Evolutionary conservation across 371 early-diverging fungal genomes (phyloP).

Genomic region (Entomophthora muscae): DNA sequence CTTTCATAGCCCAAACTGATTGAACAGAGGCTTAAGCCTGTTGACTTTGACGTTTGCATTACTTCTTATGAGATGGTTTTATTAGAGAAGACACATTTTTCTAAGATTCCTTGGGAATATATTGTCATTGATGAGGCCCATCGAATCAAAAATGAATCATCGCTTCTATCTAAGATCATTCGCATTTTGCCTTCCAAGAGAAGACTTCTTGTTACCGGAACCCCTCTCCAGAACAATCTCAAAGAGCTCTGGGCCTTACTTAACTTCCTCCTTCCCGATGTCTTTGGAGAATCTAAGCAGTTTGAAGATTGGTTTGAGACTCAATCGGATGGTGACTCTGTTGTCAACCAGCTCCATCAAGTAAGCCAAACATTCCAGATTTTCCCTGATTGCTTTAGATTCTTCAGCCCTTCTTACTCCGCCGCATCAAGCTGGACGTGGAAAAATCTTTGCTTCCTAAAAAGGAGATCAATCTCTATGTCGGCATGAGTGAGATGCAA

Average conservation of each 20-base stretch:
- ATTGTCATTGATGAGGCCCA: conserved; percentile 99
- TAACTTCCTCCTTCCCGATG: conserved; percentile 94
- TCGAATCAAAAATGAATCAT: conserved; percentile 98
- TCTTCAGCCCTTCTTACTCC: conserved; percentile 5
- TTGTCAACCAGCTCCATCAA: conserved; percentile 3
- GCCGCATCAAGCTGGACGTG: conserved; percentile 1
- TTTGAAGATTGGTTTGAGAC: conserved; percentile 77
- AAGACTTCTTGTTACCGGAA: conserved; percentile 95
- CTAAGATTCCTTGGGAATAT: conserved; percentile 83
- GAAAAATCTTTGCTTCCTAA: neutral
- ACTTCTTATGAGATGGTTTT: conserved; percentile 98
- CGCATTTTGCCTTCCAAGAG: conserved; percentile 73
- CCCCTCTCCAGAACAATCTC: conserved; percentile 97
- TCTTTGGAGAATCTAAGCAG: conserved; percentile 80
- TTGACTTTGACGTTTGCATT: conserved; percentile 84
- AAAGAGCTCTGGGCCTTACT: conserved; percentile 98
- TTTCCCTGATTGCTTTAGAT: neutral
- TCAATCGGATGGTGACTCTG: neutral
- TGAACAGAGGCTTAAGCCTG: conserved; percentile 27
- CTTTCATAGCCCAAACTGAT: neutral
- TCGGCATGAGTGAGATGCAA: conserved; percentile 58
- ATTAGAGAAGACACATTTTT: conserved; percentile 67
- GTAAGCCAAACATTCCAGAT: neutral
- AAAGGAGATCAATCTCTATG: neutral
- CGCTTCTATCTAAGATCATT: conserved; percentile 82